Evolutionary conservation across 805 yeast species (phyloP).

Genomic region (Wickerhamomyces strasburgensis): DNA sequence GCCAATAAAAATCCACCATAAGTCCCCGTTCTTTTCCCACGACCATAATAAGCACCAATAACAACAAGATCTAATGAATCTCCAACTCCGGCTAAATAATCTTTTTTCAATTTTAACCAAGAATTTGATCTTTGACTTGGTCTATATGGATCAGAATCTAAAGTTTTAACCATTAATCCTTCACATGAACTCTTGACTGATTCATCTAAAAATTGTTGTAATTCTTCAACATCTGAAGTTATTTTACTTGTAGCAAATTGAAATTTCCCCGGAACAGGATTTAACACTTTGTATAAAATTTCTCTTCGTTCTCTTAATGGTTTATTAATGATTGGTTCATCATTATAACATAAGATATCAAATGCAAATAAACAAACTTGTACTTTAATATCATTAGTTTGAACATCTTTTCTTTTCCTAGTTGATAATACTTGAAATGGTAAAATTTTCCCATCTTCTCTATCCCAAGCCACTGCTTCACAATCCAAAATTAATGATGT

Average conservation of each 20-base stretch:
- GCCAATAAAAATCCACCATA: slow-evolving; percentile 95
- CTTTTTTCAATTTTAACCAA: slow-evolving; percentile 94
- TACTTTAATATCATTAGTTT: slow-evolving; percentile 80
- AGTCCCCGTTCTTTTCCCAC: slow-evolving; percentile 90
- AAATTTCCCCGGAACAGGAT: slow-evolving; percentile 68
- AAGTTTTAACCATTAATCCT: slow-evolving; percentile 91
- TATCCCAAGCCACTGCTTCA: slow-evolving; percentile 98
- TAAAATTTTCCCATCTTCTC: slow-evolving; percentile 65
- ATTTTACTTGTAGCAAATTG: slow-evolving; percentile 73
- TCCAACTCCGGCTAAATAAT: slow-evolving; percentile 91
- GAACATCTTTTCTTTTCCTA: slow-evolving; percentile 89
- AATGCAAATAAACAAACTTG: slow-evolving; percentile 90
- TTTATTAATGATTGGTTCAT: slow-evolving; percentile 59
- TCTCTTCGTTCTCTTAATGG: slow-evolving; percentile 69
- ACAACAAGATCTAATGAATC: slow-evolving; percentile 93
- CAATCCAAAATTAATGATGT: slow-evolving; percentile 78
- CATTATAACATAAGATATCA: slow-evolving; percentile 75
- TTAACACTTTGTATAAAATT: slow-evolving; percentile 50
- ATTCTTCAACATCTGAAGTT: slow-evolving; percentile 63
- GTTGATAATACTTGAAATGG: slow-evolving; percentile 94
- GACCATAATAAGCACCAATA: slow-evolving; percentile 89
- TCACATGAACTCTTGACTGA: slow-evolving; percentile 89
- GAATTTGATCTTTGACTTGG: slow-evolving; percentile 93
- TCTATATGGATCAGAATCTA: slow-evolving; percentile 83
- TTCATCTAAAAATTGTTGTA: slow-evolving; percentile 81